Percentiles rank a stretch among this genome's conserved stretches.
Evolutionary conservation across 2,329 filamentous ascomycete species (phyloP).

Genomic region (Botrytis pseudocinerea): DNA sequence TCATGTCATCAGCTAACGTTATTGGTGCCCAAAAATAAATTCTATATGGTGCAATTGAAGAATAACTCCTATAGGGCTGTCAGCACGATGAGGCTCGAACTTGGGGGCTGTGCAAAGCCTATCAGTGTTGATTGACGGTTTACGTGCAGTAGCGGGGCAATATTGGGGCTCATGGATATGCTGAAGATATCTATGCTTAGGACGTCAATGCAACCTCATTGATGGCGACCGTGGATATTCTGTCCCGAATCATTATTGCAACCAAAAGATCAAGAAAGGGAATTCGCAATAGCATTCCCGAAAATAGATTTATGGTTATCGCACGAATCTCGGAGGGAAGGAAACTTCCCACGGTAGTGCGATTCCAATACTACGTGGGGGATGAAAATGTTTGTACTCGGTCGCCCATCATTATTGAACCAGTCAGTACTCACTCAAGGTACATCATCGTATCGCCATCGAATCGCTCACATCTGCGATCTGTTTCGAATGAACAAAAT

Average conservation of each 20-base stretch:
- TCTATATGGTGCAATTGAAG: background rate
- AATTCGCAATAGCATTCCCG: too few species aligned
- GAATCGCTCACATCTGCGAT: background rate
- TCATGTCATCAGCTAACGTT: background rate
- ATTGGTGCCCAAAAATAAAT: slow-evolving; percentile 6
- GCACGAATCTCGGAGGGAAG: background rate
- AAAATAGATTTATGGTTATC: background rate
- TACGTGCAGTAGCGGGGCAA: background rate
- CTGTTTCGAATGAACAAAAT: background rate
- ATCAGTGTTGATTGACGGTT: background rate
- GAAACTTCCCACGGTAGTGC: background rate
- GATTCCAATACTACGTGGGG: slow-evolving; percentile 2
- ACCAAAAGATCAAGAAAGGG: background rate
- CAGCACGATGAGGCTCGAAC: background rate
- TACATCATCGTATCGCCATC: background rate
- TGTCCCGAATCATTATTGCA: background rate
- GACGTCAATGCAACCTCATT: background rate
- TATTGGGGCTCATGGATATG: background rate
- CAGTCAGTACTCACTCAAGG: background rate
- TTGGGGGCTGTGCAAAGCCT: slow-evolving; percentile 9
- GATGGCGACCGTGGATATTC: background rate
- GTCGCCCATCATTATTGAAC: background rate
- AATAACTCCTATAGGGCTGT: slow-evolving; percentile 15
- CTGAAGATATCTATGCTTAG: background rate
- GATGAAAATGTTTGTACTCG: slow-evolving; percentile 2